Conservation (phyloP, 2,329 filamentous ascomycete species). For the Fusarium sp. region DNA sequence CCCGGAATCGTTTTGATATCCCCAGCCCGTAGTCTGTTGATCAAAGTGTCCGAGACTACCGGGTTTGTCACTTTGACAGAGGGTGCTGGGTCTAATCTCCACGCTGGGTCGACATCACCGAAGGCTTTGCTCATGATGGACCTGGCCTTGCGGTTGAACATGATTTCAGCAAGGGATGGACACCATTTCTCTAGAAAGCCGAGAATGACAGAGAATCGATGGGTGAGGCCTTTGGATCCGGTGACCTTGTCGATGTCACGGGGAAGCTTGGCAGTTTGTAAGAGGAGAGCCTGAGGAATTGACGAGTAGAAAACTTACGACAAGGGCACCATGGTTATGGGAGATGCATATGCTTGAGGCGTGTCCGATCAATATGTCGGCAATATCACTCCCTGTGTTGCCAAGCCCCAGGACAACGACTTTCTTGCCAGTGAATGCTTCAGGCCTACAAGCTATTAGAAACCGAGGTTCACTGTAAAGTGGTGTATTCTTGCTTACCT, state of each 20-base stretch:
- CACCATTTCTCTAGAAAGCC: constrained; percentile 2
- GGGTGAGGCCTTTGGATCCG: not conserved
- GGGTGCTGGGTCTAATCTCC: constrained; percentile 43
- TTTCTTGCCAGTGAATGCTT: not conserved
- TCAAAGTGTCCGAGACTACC: constrained; percentile 46
- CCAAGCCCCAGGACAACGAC: not conserved
- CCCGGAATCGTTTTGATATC: not conserved
- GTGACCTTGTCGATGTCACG: not conserved
- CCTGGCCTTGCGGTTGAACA: not conserved
- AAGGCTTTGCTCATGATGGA: not conserved
- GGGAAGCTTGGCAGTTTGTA: not conserved
- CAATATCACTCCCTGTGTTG: not conserved
- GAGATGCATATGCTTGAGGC: not conserved
- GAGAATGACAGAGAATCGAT: not conserved
- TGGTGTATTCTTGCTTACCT: not conserved
- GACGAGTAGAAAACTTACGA: not conserved
- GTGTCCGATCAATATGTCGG: not conserved
- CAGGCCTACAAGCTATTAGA: not conserved
- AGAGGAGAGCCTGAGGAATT: not conserved
- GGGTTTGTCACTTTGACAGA: constrained; percentile 44
- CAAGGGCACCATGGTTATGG: not conserved
- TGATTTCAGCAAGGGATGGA: not conserved
- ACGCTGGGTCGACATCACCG: not conserved
- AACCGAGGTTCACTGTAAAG: not conserved
- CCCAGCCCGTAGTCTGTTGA: constrained; percentile 52